Conservation (phyloP, 495 filamentous ascomycete genomes). For the Xylaria telfairii region DNA sequence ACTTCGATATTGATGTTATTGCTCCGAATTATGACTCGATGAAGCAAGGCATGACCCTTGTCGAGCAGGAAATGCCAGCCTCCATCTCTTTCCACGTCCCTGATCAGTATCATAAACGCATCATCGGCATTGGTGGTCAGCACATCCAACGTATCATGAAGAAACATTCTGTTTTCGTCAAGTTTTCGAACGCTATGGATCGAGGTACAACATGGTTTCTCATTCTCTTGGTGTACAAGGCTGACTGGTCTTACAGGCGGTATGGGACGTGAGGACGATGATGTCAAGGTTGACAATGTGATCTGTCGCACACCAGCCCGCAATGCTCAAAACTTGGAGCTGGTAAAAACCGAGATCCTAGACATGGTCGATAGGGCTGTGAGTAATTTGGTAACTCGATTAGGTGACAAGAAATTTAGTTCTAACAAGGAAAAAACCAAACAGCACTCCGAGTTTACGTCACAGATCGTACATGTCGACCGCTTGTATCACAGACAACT, state of each 20-base stretch:
- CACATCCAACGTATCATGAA: slow-evolving; percentile 99
- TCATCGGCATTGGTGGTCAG: slow-evolving; percentile 97
- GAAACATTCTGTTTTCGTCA: slow-evolving; percentile 99
- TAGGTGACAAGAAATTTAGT: slow-evolving; percentile 14
- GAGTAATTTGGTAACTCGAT: slow-evolving; percentile 43
- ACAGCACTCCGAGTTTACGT: slow-evolving; percentile 92
- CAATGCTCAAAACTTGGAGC: slow-evolving; percentile 93
- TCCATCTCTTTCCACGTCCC: slow-evolving; percentile 99
- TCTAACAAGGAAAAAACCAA: slow-evolving; percentile 20
- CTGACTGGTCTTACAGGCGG: slow-evolving; percentile 58
- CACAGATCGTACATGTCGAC: slow-evolving; percentile 89
- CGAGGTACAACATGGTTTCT: slow-evolving; percentile 53
- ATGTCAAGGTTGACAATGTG: slow-evolving; percentile 98
- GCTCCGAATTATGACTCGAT: slow-evolving; percentile 89
- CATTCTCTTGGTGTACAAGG: background rate
- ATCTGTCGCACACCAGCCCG: slow-evolving; percentile 97
- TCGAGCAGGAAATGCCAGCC: slow-evolving; percentile 98
- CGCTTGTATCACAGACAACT: slow-evolving; percentile 94
- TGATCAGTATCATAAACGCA: slow-evolving; percentile 99
- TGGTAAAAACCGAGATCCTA: slow-evolving; percentile 98
- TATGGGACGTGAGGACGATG: slow-evolving; percentile 92
- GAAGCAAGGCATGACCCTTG: slow-evolving; percentile 87
- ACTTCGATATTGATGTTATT: slow-evolving; percentile 98
- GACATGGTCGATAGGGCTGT: slow-evolving; percentile 98
- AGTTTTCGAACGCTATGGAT: slow-evolving; percentile 99